Evolutionary conservation across 2,329 filamentous ascomycete species (phyloP), one percentile per base, ranked within the genome.

Genomic region (Alternaria sp.): DNA sequence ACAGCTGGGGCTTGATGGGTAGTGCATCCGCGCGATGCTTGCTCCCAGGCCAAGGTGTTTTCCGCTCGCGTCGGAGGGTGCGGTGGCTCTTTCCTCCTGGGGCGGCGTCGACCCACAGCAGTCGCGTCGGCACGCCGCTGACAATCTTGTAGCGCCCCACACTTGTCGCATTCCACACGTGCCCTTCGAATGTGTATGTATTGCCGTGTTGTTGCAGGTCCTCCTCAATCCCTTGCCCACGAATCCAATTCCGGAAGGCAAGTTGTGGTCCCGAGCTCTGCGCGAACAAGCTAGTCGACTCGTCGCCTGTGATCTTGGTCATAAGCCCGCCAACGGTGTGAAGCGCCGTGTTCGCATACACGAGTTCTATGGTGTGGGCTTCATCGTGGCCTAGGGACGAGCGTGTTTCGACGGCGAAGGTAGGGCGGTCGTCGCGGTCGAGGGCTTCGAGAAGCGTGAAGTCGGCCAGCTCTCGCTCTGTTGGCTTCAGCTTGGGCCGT

Each of bases 21-120:
- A 76, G 65, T 74, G 81, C 66, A 81, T 58, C 46, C 17, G 82
- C 58, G 81, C 74, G 63, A 82, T 73, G 80, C 66, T 65, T 50
- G 79, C 80, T 75, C 79, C 80, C 74, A 79, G 82, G 66, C 79
- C 80, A 74, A 79, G 82, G 66, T 81, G 80, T 77, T 82, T 82
- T 66, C 60, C 76, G 71, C 51, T 68, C 63, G 23, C 56, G 55
- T 32, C 23, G 53, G 23, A n/a, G 17, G 17, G 57, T 28, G 4
- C 49, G 25, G 25, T 66, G 45, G 19, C 47, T 40, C n/a, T 40
- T 51, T 26, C 57, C 56, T 25, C 54, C 36, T n/a, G 46, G 59
- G 21, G 55, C 51, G 5, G 54, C 28, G 23, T 70, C 62, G 1
- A 62, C 57, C 61, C 60, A 67, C 12, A 69, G 43, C 45, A 70